A percentile compares a stretch with the other conserved stretches of the same genome.
Conservation (phyloP, 495 filamentous ascomycete genomes). For the Xylaria scruposa region DNA sequence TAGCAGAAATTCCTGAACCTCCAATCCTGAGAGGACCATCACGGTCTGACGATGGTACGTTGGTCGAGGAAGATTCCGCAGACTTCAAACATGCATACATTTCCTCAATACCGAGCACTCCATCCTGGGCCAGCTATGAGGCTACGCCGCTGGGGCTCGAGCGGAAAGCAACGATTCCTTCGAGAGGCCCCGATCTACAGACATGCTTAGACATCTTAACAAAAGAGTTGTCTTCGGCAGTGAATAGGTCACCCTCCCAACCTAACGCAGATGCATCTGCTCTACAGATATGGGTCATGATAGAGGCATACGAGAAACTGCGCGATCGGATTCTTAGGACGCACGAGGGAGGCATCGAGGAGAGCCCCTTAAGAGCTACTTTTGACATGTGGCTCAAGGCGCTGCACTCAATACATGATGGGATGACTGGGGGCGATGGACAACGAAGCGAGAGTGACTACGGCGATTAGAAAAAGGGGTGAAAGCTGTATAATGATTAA, state of each 20-base stretch:
- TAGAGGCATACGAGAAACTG: conserved; percentile 56
- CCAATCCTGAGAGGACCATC: conserved; percentile 34
- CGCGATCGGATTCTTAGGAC: conserved; percentile 43
- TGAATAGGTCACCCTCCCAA: conserved; percentile 33
- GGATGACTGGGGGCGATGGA: conserved; percentile 38
- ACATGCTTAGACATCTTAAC: conserved; percentile 51
- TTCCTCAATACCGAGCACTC: conserved; percentile 30
- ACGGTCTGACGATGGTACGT: conserved; percentile 51
- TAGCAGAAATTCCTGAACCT: conserved; percentile 28
- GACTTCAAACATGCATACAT: conserved; percentile 49
- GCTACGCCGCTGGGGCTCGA: background rate
- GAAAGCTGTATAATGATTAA: background rate
- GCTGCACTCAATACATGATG: conserved; percentile 50
- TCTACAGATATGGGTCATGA: conserved; percentile 62
- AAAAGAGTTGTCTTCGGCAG: conserved; percentile 48
- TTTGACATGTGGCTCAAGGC: conserved; percentile 54
- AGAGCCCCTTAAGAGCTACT: conserved; percentile 40
- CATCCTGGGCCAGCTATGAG: conserved; percentile 20
- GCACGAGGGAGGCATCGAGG: conserved; percentile 32
- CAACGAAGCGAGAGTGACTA: conserved; percentile 41
- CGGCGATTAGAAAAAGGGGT: conserved; percentile 30
- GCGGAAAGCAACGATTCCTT: background rate
- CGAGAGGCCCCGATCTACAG: conserved; percentile 46
- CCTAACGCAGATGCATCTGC: conserved; percentile 53
- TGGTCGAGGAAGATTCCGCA: conserved; percentile 51